phyloP scores from a whole-genome alignment of 2,329 filamentous ascomycete genomes.

The Botrytis fabae region DNA sequence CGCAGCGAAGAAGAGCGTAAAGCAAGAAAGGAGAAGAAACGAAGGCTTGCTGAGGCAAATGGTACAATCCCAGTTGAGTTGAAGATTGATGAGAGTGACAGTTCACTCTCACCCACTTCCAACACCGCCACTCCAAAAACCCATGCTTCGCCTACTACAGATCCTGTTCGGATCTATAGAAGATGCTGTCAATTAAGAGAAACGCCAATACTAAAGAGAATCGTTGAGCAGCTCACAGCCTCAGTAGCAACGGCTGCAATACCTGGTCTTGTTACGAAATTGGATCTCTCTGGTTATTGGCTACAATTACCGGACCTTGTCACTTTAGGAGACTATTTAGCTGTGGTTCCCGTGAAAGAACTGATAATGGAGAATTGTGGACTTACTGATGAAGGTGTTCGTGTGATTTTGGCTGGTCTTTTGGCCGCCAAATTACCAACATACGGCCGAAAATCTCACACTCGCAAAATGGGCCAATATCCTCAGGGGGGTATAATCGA shows the following conservation, averaged over 20 bases:
- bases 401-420: constrained; percentile 83
- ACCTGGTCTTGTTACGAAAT: constrained; percentile 74
- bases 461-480: constrained; percentile 32
- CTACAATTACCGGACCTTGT: constrained; percentile 81
- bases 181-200: constrained; percentile 93
- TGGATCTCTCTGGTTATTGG: constrained; percentile 83
- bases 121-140: constrained; percentile 47
- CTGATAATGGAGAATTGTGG: constrained; percentile 85
- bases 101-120: constrained; percentile 42
- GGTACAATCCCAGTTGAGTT: constrained; percentile 84
- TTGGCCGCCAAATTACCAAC: constrained; percentile 73
- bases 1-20: constrained; percentile 90
- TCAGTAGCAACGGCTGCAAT: constrained; percentile 57
- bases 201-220: constrained; percentile 85
- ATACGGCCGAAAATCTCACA: constrained; percentile 39
- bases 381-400: constrained; percentile 80
- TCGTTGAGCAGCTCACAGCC: constrained; percentile 82
- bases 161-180: constrained; percentile 89
- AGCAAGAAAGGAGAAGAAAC: constrained; percentile 85
- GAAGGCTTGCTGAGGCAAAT: constrained; percentile 82
- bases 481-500: constrained; percentile 71
- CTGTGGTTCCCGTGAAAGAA: constrained; percentile 87
- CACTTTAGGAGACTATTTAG: constrained; percentile 90
- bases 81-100: constrained; percentile 65
- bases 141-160: constrained; percentile 76